Evolutionary conservation across 2,329 filamentous ascomycete species (phyloP), one percentile per base, ranked within the genome.

Genomic region (Ascochyta rabiei): DNA sequence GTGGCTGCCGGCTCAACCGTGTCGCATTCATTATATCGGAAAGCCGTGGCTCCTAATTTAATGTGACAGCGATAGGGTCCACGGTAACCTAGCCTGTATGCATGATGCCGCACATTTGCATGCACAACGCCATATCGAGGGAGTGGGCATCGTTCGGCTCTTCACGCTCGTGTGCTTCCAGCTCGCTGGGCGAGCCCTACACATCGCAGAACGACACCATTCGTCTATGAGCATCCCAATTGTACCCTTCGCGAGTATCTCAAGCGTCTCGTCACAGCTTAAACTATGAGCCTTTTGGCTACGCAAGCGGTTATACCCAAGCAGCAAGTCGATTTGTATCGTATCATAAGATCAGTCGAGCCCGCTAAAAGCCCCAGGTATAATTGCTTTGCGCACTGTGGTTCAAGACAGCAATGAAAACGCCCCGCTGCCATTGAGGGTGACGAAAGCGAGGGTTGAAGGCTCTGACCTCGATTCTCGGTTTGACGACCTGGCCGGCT

Each of bases 381-480:
- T 28, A 40, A 30, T 45, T 54, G 39, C 51, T 54, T 54, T 53
- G 43, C 10, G 21, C 23, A 16, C 16, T 6, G 39, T 40, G 51
- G 45, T 28, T 39, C 44, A 7, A 24, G 19, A 23, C 26, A 6
- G 13, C 7, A 13, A 28, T n/a, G 13, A 48, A 47, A 23, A 16
- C 23, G 35, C 10, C 42, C 21, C 18, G n/a, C 26, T 8, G 7
- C 10, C 19, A 13, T n/a, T 34, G 15, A 26, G 24, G 12, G n/a
- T 6, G 21, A 34, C 7, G 28, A 35, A 18, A 16, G 6, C 6
- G 16, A 9, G 4, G 6, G 18, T 18, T 6, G 10, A 35, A 18
- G 15, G 16, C 31, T 18, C 5, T 13, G 15, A 34, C 16, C 4
- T 15, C 6, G 6, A 7, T 34, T 6, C 15, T 15, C 15, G 30